Base-by-base conservation (phyloP, 1,284 basidiomycete genomes). In the Cryptococcus maquisensis region DNA sequence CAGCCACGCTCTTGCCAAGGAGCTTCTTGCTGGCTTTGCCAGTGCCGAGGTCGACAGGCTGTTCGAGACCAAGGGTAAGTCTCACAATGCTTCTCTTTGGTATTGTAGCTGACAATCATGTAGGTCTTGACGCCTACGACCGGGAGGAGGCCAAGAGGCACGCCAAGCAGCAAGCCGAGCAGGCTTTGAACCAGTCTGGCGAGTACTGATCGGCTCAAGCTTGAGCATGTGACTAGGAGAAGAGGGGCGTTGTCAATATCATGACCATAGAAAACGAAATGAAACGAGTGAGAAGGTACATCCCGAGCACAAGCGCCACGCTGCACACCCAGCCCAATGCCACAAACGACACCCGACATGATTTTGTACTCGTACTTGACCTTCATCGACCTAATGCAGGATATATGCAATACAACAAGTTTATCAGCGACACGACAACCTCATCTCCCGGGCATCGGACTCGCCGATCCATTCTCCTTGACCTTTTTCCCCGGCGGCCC, bases 41-140 rank as follows among this genome's bases (percentile, higher is more conserved):
- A 69, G 59, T 8, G 74, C 72, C 41, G 71, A 75, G 60, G 70
- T 70, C 38, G 75, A 76, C 67, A 67, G 67, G 66, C 66, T 76
- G 45, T 63, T 73, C 64, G 74, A 74, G 63, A 75, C 72, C 55
- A 69, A 72, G 56, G 74, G 67, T 23, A 42, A 5, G 26, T 18
- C 21, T 42, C 4, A 20, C n/a, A n/a, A n/a, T n/a, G n/a, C n/a
- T n/a, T 13, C 18, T 26, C 6, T 44, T 40, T 49, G 54, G 40
- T 52, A 40, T 9, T 44, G 4, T 45, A 47, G 20, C 43, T 38
- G 16, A 24, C 15, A 24, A 3, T 35, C 26, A 7, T 7, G 39
- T n/a, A 71, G 68, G 71, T 48, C 67, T 74, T 48, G 62, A 72
- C 64, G 55, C 49, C 5, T 62, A 62, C 50, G 72, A 74, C 63